These are phyloP conservation scores for Bisporella sp. DNA, from an alignment of 2,329 filamentous ascomycete species.

Conservation along the genomic window DNA sequence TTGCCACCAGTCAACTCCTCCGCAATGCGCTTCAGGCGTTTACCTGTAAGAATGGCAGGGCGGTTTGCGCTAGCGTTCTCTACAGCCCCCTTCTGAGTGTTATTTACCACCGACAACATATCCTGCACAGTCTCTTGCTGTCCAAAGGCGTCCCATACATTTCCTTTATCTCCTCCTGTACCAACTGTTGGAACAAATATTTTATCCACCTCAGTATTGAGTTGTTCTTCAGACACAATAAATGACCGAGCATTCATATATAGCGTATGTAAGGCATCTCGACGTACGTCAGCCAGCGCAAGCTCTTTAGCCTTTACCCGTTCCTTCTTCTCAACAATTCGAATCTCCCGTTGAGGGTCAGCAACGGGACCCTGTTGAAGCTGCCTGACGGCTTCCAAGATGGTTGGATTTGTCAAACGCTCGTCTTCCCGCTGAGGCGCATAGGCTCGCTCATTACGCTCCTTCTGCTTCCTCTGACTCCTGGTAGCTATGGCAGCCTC, in stretches of 20 bases:
- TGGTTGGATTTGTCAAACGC: constrained; percentile 62
- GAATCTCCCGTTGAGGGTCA: constrained; percentile 56
- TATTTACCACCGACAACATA: constrained; percentile 33
- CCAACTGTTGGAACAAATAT: constrained; percentile 51
- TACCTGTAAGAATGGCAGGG: constrained; percentile 36
- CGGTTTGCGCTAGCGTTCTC: constrained; percentile 17
- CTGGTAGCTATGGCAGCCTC: constrained; percentile 31
- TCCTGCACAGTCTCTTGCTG: constrained; percentile 39
- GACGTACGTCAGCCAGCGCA: constrained; percentile 51
- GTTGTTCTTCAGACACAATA: constrained; percentile 74
- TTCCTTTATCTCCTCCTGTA: constrained; percentile 6
- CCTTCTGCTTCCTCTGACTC: constrained; percentile 40
- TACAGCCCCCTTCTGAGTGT: constrained; percentile 26
- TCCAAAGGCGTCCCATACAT: constrained; percentile 24
- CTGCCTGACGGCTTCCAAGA: constrained; percentile 44
- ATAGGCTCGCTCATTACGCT: constrained; percentile 41
- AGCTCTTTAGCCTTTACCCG: constrained; percentile 36
- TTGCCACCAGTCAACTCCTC: constrained; percentile 64
- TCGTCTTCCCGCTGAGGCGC: constrained; percentile 71
- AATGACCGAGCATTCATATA: constrained; percentile 86
- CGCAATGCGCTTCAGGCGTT: constrained; percentile 56
- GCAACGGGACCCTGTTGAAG: constrained; percentile 44
- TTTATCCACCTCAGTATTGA: constrained; percentile 65
- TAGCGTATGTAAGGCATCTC: constrained; percentile 72
- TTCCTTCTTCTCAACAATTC: constrained; percentile 38